A percentile compares a stretch with the other conserved stretches of the same genome.
These are phyloP conservation scores for Sarocladiaceae sp. DNA, from an alignment of 2,329 filamentous ascomycete species.

Conservation along the genomic window DNA sequence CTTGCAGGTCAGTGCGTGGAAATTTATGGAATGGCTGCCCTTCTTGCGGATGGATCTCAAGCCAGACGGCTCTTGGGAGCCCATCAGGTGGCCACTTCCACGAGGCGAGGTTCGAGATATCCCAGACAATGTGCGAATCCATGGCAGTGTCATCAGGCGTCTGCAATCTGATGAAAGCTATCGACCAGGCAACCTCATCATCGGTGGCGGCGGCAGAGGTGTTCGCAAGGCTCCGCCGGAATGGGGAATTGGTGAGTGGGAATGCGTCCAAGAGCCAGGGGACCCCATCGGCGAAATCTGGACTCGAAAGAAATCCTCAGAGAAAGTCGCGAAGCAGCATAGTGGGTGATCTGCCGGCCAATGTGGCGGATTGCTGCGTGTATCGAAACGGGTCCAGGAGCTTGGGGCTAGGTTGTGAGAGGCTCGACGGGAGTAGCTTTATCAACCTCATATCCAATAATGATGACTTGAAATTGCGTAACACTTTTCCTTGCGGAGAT, in stretches of 20 bases:
- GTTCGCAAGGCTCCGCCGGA: slow-evolving; percentile 52
- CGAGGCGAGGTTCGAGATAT: slow-evolving; percentile 74
- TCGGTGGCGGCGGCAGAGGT: slow-evolving; percentile 72
- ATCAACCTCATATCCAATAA: no score
- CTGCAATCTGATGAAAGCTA: slow-evolving; percentile 60
- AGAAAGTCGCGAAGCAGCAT: no score
- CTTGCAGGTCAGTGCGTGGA: slow-evolving; percentile 60
- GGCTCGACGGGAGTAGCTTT: no score
- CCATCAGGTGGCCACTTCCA: slow-evolving; percentile 74
- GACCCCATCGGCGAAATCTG: slow-evolving; percentile 66
- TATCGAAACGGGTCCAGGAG: no score
- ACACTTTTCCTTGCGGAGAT: no score
- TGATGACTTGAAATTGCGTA: no score
- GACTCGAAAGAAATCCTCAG: slow-evolving; percentile 32
- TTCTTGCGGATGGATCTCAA: slow-evolving; percentile 76
- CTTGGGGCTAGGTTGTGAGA: not conserved
- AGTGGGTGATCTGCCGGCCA: no score
- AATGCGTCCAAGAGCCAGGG: slow-evolving; percentile 55
- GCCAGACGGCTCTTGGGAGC: slow-evolving; percentile 67
- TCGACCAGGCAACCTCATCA: slow-evolving; percentile 71
- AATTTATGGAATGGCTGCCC: slow-evolving; percentile 74
- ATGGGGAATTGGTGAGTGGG: slow-evolving; percentile 67
- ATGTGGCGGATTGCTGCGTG: no score
- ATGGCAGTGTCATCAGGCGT: slow-evolving; percentile 66
- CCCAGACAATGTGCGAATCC: slow-evolving; percentile 61